A percentile compares a stretch with the other conserved stretches of the same genome.
Conservation (phyloP, 306 rosid genomes). For the Nissolia schottii region DNA sequence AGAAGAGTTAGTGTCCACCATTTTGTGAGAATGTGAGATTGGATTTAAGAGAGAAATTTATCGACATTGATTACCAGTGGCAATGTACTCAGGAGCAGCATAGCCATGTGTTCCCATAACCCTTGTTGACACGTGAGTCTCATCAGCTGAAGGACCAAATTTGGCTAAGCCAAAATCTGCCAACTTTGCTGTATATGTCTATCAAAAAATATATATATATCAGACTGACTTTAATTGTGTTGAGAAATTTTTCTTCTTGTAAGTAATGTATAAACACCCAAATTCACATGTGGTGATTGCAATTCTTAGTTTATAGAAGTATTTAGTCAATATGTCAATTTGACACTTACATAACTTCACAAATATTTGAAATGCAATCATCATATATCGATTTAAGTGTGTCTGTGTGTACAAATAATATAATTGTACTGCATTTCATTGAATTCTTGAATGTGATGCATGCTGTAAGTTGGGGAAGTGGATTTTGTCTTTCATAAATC, state of each 20-base stretch:
- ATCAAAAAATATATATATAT: not conserved
- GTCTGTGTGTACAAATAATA: no score
- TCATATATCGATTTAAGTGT: no score
- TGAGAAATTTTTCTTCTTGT: no score
- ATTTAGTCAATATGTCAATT: no score
- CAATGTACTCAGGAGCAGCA: slow-evolving; percentile 81
- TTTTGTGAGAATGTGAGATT: not conserved
- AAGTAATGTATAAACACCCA: no score
- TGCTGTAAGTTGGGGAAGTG: not conserved
- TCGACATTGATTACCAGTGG: slow-evolving; percentile 56
- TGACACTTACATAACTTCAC: no score
- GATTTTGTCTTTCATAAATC: not conserved
- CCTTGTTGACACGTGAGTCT: slow-evolving; percentile 65
- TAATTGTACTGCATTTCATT: not conserved
- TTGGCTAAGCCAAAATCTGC: slow-evolving; percentile 91
- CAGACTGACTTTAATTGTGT: not conserved
- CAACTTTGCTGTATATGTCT: slow-evolving; percentile 66
- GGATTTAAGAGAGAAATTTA: not conserved
- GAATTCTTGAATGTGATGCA: not conserved
- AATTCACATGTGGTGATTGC: no score
- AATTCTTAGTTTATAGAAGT: no score
- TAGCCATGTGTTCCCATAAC: slow-evolving; percentile 71
- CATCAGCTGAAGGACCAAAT: slow-evolving; percentile 54
- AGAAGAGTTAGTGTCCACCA: not conserved
- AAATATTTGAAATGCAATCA: no score